Conservation (phyloP, 345 rosid species). For the Carallia pectinifolia region DNA sequence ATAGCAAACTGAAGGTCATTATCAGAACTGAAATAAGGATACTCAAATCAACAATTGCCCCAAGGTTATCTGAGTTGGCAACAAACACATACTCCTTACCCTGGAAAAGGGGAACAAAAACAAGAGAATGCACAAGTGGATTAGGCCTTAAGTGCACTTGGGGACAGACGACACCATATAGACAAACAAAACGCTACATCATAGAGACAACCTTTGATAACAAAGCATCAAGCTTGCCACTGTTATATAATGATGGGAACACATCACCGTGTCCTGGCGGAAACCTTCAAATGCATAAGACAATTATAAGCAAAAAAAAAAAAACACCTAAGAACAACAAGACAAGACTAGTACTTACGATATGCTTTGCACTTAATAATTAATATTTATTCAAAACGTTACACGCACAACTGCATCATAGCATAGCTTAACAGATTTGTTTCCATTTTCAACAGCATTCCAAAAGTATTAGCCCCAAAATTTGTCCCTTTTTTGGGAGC, state of each 20-base stretch:
- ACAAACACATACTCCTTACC: constrained; percentile 93
- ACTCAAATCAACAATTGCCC: constrained; percentile 94
- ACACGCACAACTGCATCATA: too few relatives aligned
- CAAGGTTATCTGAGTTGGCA: constrained; percentile 96
- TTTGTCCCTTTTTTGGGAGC: background rate
- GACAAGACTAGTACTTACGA: background rate
- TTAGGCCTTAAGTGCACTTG: background rate
- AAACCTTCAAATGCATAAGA: constrained; percentile 52
- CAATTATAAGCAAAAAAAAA: background rate
- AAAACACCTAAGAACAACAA: background rate
- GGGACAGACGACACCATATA: background rate
- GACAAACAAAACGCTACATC: background rate
- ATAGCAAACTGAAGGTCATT: constrained; percentile 8
- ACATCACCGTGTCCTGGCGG: constrained; percentile 99
- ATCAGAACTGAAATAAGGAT: constrained; percentile 46
- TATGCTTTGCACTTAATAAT: background rate
- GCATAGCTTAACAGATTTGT: too few relatives aligned
- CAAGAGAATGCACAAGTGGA: background rate
- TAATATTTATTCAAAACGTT: too few relatives aligned
- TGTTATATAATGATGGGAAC: constrained; percentile 77
- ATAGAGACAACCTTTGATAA: constrained; percentile 57
- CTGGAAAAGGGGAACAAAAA: constrained; percentile 31
- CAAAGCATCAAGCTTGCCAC: constrained; percentile 88
- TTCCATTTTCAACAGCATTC: background rate
- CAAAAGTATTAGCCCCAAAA: background rate